These are phyloP conservation scores for Paecilomyces dactylethromorphus DNA, from an alignment of 2,329 filamentous ascomycete species.

Conservation along the genomic window DNA sequence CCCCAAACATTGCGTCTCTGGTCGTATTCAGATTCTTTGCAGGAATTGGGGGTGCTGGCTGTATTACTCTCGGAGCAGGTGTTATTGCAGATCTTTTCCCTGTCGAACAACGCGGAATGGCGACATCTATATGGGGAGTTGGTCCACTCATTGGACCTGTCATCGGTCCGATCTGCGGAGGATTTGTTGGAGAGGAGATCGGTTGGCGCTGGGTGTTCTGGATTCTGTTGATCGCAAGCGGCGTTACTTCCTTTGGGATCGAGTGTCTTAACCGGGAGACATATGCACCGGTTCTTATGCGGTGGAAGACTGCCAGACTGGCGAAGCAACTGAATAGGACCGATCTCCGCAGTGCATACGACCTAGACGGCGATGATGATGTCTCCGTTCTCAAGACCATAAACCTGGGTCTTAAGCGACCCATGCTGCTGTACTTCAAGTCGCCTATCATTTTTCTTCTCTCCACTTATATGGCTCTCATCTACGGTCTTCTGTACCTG, in stretches of 20 bases:
- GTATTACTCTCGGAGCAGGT: conserved; percentile 38
- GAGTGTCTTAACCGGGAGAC: conserved; percentile 27
- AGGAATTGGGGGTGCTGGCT: conserved; percentile 33
- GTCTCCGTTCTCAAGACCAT: not conserved
- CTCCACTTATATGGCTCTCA: conserved; percentile 44
- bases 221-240: conserved; percentile 33
- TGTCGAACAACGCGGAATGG: conserved; percentile 35
- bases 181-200: conserved; percentile 32
- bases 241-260: conserved; percentile 20
- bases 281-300: conserved; percentile 33
- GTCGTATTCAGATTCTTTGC: conserved; percentile 60
- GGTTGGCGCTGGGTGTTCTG: conserved; percentile 46
- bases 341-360: conserved; percentile 19
- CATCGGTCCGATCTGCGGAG: conserved; percentile 31
- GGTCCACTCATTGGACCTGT: conserved; percentile 30
- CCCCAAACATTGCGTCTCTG: conserved; percentile 52
- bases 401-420: conserved; percentile 15
- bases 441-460: conserved; percentile 47
- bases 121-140: conserved; percentile 37
- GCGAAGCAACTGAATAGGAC: conserved; percentile 31
- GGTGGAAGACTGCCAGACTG: conserved; percentile 24
- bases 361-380: conserved; percentile 26
- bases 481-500: conserved; percentile 49
- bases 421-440: conserved; percentile 40
- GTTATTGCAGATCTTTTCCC: conserved; percentile 41